phyloP scores from a whole-genome alignment of 768 basidiomycete genomes.

The Phanerochaete sordida region DNA sequence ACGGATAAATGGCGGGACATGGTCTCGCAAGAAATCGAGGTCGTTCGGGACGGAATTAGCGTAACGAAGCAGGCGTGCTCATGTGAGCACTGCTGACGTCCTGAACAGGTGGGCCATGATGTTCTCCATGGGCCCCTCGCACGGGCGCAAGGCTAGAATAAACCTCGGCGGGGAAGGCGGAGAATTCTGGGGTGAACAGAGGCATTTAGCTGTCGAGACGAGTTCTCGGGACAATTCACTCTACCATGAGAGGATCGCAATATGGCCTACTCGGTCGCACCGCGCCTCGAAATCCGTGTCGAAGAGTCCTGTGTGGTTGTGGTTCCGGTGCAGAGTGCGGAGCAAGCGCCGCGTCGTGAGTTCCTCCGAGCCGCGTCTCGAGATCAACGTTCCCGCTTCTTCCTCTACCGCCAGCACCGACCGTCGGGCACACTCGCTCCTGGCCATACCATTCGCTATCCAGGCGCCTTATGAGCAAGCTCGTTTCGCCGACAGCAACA shows the following conservation, averaged over 20 bases:
- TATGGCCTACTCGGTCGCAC: neutral
- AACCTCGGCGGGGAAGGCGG: neutral
- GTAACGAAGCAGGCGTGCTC: neutral
- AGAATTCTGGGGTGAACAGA: neutral
- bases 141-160: neutral
- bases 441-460: neutral
- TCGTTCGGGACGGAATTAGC: neutral
- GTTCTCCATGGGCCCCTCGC: neutral
- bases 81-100: constrained; percentile 3
- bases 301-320: neutral
- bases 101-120: neutral
- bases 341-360: neutral
- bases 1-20: constrained; percentile 10
- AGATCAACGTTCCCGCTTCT: neutral
- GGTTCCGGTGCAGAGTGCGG: neutral
- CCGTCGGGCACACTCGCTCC: neutral
- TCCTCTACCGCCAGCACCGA: neutral
- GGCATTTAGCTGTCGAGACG: neutral
- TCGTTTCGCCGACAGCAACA: neutral
- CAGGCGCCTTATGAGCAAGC: neutral
- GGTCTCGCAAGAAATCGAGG: neutral
- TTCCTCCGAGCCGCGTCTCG: neutral
- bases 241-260: neutral
- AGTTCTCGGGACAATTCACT: neutral
- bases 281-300: neutral